Evolutionary conservation across 1,284 basidiomycete species (phyloP).

Genomic region (Ustilago loliicola): DNA sequence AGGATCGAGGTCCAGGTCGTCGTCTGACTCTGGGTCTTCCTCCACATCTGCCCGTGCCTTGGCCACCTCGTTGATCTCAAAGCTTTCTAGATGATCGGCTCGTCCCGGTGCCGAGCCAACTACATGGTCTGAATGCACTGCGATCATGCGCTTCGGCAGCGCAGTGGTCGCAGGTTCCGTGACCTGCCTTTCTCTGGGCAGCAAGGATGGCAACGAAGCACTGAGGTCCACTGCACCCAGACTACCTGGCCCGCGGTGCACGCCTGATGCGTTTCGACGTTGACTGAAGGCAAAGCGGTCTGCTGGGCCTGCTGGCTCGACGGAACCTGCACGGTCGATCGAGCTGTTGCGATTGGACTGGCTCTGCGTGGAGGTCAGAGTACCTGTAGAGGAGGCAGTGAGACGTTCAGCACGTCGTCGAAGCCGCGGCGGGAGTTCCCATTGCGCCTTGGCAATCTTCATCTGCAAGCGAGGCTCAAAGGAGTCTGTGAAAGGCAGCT

Average conservation of each 20-base stretch:
- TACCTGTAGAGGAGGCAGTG: conserved; percentile 28
- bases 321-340: conserved; percentile 22
- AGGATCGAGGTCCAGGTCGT: conserved; percentile 47
- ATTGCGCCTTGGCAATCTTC: conserved; percentile 63
- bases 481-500: conserved; percentile 58
- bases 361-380: conserved; percentile 29
- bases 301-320: conserved; percentile 12
- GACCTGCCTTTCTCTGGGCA: conserved; percentile 29
- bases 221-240: conserved; percentile 44
- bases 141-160: conserved; percentile 10
- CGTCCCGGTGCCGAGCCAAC: conserved; percentile 53
- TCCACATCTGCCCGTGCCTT: conserved; percentile 52
- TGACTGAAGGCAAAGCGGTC: conserved; percentile 44
- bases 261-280: conserved; percentile 21
- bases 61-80: conserved; percentile 55
- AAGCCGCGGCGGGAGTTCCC: conserved; percentile 58
- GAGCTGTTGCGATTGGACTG: conserved; percentile 23
- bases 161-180: conserved; percentile 20
- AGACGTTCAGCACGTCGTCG: conserved; percentile 48
- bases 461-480: conserved; percentile 65
- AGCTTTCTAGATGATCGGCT: conserved; percentile 37
- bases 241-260: conserved; percentile 10
- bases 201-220: conserved; percentile 51
- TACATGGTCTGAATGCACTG: conserved; percentile 46
- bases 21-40: conserved; percentile 59